phyloP scores from a whole-genome alignment of 371 early-diverging fungal genomes.

The Rhizopus sp. region DNA sequence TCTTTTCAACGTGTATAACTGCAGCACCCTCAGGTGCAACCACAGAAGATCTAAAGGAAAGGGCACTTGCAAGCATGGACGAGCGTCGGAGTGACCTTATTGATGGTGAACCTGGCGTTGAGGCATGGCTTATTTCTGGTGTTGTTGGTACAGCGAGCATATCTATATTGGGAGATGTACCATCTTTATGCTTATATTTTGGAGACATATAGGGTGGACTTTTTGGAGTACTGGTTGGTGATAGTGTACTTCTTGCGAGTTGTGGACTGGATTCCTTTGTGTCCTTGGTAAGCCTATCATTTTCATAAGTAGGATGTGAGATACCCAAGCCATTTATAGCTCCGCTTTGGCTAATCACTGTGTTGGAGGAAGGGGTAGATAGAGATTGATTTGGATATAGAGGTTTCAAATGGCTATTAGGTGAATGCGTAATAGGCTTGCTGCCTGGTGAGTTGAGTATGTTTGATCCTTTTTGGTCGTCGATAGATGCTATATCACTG shows the following conservation, averaged over 20 bases:
- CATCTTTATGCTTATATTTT: background rate
- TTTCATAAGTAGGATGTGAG: slow-evolving; percentile 8
- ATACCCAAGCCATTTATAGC: slow-evolving; percentile 17
- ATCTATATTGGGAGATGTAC: too few relatives aligned
- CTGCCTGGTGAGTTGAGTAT: background rate
- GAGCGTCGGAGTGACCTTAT: slow-evolving; percentile 7
- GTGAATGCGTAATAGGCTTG: background rate
- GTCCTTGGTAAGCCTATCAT: background rate
- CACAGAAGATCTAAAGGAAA: slow-evolving; percentile 17
- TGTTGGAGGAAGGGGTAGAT: background rate
- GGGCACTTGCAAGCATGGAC: slow-evolving; percentile 17
- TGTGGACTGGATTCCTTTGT: background rate
- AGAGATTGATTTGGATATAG: background rate
- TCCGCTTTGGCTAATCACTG: background rate
- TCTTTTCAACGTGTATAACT: slow-evolving; percentile 6
- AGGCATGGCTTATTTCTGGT: slow-evolving; percentile 16
- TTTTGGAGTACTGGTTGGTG: background rate
- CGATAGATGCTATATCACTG: slow-evolving; percentile 5
- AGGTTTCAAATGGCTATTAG: background rate
- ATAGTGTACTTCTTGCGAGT: background rate
- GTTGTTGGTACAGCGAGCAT: background rate
- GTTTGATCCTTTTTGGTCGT: background rate
- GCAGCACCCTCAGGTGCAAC: background rate
- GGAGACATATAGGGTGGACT: background rate
- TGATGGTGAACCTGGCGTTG: slow-evolving; percentile 1